Evolutionary conservation across 768 basidiomycete species (phyloP), one percentile per base, ranked within the genome.

Genomic region (Pulveroboletus sp.): DNA sequence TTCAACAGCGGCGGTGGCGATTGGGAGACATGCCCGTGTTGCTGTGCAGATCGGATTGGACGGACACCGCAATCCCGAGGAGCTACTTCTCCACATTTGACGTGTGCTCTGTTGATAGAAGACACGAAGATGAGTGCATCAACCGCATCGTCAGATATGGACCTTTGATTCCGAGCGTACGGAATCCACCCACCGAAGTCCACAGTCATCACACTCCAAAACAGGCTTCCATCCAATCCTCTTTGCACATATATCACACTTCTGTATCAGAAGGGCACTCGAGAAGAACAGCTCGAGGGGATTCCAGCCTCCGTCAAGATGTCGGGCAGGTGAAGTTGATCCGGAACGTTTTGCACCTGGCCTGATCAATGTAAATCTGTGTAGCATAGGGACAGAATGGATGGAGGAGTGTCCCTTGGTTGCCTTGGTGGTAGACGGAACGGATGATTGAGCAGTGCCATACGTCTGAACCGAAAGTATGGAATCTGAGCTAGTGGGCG

Each of bases 191-290:
- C 49, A 86, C 82, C 82, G 78, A 59, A 89, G 68, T 26, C 86
- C 84, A 68, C 93, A 94, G 68, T 94, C 92, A 66, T 94, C 92
- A 63, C 92, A 95, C 60, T 88, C 82, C 17, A 94, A 70, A 30
- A 86, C 78, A 18, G 90, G 83, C 65, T 91, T 93, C 84, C 87
- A 85, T 11, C 91, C 91, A 35, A 95, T 73, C 41, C 89, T 73
- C 74, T 93, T 93, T 38, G 65, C 62, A 60, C 92, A 95, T 15
- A 92, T 69, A 66, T 89, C 89, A 59, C 92, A 95, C 64, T 86
- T 92, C 43, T 83, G 77, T 3, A 80, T 80, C 21, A 89, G 65
- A 40, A 87, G 68, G 15, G 79, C 86, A 63, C 83, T 85, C 8
- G 82, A 81, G 68, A 91, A 89, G 61, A 92, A 77, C 51, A 90